Evolutionary conservation across 306 rosid species (phyloP).

Genomic region (Lathyrus sativus): DNA sequence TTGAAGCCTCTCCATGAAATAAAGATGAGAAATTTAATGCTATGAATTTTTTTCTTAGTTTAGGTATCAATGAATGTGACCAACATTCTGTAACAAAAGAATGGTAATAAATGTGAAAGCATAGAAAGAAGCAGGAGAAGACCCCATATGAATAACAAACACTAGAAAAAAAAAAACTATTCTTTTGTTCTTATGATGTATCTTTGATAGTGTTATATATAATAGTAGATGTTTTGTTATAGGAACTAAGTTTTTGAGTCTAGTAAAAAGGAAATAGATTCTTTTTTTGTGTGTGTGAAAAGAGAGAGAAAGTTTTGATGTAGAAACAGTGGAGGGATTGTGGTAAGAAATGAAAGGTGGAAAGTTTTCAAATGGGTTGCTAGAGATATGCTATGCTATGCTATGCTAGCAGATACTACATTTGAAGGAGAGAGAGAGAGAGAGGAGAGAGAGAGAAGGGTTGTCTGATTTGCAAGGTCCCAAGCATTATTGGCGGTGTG

Average conservation of each 20-base stretch:
- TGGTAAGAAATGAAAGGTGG: constrained; percentile 77
- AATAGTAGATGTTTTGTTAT: constrained; percentile 46
- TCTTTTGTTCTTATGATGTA: constrained; percentile 49
- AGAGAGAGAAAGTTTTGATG: constrained; percentile 5
- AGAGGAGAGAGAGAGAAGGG: constrained; percentile 19
- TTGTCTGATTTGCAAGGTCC: constrained; percentile 76
- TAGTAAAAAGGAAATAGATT: constrained; percentile 29
- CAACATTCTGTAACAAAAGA: constrained; percentile 77
- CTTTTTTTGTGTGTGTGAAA: constrained; percentile 22
- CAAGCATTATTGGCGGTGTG: constrained; percentile 93
- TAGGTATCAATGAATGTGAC: constrained; percentile 38
- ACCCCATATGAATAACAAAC: constrained; percentile 54
- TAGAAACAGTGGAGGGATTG: constrained; percentile 31
- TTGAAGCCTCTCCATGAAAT: constrained; percentile 78
- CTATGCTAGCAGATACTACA: constrained; percentile 27
- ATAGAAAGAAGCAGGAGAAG: constrained; percentile 56
- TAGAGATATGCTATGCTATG: constrained; percentile 39
- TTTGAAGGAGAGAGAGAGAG: constrained; percentile 47
- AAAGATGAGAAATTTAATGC: no score
- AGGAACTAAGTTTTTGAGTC: constrained; percentile 36
- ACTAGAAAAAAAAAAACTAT: constrained; percentile 39
- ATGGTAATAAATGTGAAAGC: constrained; percentile 70
- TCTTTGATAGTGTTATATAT: constrained; percentile 37
- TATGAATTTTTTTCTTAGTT: no score
- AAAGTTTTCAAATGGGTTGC: constrained; percentile 39